Conservation (phyloP, 495 filamentous ascomycete genomes). For the Daldinia loculata region DNA sequence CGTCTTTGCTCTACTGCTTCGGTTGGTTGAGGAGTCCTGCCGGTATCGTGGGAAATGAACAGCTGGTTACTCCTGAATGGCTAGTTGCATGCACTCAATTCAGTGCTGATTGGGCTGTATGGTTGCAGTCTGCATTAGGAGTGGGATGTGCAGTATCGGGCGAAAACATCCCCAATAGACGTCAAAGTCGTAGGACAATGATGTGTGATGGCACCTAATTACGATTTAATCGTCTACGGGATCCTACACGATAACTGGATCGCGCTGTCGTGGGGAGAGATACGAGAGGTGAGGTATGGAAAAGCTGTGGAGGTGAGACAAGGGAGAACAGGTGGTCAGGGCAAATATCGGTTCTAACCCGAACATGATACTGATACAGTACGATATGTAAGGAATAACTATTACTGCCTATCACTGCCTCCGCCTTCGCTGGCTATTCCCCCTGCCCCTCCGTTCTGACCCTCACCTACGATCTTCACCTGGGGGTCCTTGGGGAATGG, state of each 20-base stretch:
- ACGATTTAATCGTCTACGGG: conserved; percentile 20
- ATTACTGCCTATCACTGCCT: not conserved
- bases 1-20: conserved; percentile 41
- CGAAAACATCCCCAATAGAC: conserved; percentile 47
- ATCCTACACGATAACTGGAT: conserved; percentile 30
- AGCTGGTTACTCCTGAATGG: conserved; percentile 51
- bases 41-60: conserved; percentile 46
- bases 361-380: conserved; percentile 32
- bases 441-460: conserved; percentile 19
- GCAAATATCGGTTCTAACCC: conserved; percentile 16
- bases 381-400: not conserved
- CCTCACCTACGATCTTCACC: conserved; percentile 44
- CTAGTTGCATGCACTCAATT: conserved; percentile 42
- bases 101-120: conserved; percentile 45
- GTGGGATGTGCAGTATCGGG: conserved; percentile 47
- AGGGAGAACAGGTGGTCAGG: conserved; percentile 18
- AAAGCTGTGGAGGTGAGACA: conserved; percentile 21
- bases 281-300: conserved; percentile 33
- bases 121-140: conserved; percentile 48
- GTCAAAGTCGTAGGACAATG: conserved; percentile 40
- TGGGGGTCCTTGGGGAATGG: conserved; percentile 35
- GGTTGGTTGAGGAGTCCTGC: conserved; percentile 43
- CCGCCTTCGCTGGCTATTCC: conserved; percentile 9
- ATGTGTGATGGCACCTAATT: conserved; percentile 43
- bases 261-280: conserved; percentile 14